phyloP scores from a whole-genome alignment of 1,284 basidiomycete genomes.

The Trichosporon coremiiforme region DNA sequence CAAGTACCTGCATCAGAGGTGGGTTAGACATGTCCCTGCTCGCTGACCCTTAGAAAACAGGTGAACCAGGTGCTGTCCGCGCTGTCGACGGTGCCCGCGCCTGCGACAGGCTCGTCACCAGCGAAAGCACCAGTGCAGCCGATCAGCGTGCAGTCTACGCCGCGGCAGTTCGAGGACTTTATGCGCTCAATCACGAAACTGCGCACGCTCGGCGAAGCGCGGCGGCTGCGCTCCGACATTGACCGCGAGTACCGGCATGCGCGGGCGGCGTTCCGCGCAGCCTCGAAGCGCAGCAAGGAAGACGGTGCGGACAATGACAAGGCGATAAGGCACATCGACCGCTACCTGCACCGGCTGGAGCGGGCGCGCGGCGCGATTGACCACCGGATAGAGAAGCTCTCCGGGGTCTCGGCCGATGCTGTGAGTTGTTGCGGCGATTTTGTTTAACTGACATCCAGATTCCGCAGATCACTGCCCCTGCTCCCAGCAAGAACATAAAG shows the following conservation, averaged over 20 bases:
- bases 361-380: slow-evolving; percentile 83
- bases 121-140: slow-evolving; percentile 26
- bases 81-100: slow-evolving; percentile 50
- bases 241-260: slow-evolving; percentile 82
- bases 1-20: slow-evolving; percentile 51
- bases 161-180: slow-evolving; percentile 84
- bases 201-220: slow-evolving; percentile 80
- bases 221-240: slow-evolving; percentile 86
- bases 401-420: slow-evolving; percentile 67
- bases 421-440: background rate
- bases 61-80: slow-evolving; percentile 61
- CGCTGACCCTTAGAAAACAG: slow-evolving; percentile 50
- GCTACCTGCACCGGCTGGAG: slow-evolving; percentile 83
- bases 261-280: slow-evolving; percentile 55
- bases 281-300: slow-evolving; percentile 25
- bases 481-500: background rate
- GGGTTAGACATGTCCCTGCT: background rate
- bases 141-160: slow-evolving; percentile 42
- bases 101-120: slow-evolving; percentile 31
- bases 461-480: background rate
- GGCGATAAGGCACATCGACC: slow-evolving; percentile 57
- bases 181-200: slow-evolving; percentile 77
- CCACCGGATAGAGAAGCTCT: slow-evolving; percentile 75
- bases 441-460: background rate
- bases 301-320: slow-evolving; percentile 22